A percentile compares a stretch with the other conserved stretches of the same genome.
phyloP scores from a whole-genome alignment of 2,329 filamentous ascomycete genomes.

The Sporothrix mexicana region DNA sequence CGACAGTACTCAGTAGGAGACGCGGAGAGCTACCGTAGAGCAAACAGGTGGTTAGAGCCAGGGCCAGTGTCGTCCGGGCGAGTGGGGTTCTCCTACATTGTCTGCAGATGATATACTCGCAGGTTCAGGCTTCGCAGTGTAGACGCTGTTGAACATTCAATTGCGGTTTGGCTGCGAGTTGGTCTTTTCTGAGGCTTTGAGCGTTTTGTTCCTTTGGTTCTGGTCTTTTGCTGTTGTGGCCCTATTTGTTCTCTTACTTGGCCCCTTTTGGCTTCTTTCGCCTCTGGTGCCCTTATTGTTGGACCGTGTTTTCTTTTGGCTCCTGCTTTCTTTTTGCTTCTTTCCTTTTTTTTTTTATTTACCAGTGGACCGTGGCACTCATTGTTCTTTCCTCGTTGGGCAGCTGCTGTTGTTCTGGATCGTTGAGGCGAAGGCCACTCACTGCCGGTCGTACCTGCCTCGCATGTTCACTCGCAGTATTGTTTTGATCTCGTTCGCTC shows the following conservation, averaged over 20 bases:
- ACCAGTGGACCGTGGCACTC: neutral
- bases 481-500: neutral
- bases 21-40: neutral
- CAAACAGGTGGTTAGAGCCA: neutral
- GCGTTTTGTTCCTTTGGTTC: neutral
- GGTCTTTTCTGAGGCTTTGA: neutral
- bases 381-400: slow-evolving; percentile 6
- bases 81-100: slow-evolving; percentile 21
- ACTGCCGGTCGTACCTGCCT: neutral
- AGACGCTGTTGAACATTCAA: neutral
- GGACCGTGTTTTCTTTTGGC: slow-evolving; percentile 10
- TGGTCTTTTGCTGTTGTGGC: neutral
- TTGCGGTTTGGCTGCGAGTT: neutral
- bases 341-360: neutral
- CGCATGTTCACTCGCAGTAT: neutral
- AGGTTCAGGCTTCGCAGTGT: neutral
- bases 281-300: neutral
- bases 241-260: neutral
- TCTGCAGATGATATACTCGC: slow-evolving; percentile 2
- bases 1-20: neutral
- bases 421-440: too few relatives aligned
- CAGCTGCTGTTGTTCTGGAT: neutral
- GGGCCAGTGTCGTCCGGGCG: slow-evolving; percentile 15
- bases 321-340: neutral
- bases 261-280: neutral